These are phyloP conservation scores for Fraxinus nigra DNA, from an alignment of 305 asterid genomes.

Conservation along the genomic window DNA sequence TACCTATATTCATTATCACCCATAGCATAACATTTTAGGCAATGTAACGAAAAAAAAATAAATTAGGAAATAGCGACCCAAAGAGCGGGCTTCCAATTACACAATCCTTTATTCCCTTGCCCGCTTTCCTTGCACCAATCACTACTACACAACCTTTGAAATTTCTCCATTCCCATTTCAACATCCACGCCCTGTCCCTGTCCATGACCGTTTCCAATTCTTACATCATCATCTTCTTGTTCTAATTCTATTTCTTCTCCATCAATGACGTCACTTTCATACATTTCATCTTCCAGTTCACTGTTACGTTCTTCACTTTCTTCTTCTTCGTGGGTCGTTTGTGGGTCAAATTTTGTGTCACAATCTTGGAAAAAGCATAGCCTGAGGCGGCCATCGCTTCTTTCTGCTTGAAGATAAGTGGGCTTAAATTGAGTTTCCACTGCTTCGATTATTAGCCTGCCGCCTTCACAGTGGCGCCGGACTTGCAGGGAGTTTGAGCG, in stretches of 20 bases:
- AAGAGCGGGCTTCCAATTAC: conserved; percentile 41
- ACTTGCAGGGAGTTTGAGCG: conserved; percentile 49
- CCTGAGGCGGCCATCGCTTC: conserved; percentile 67
- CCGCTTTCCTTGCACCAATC: conserved; percentile 40
- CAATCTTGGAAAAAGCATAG: conserved; percentile 35
- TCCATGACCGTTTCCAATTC: neutral
- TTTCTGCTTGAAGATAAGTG: conserved; percentile 53
- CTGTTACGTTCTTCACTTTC: neutral
- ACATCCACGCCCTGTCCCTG: conserved; percentile 19
- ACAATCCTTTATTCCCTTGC: conserved; percentile 31
- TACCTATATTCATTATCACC: conserved; percentile 7
- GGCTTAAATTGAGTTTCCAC: conserved; percentile 46
- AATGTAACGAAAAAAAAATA: neutral
- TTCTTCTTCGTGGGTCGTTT: neutral
- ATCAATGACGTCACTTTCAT: conserved; percentile 4
- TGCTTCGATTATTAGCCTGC: conserved; percentile 60
- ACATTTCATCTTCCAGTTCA: conserved; percentile 15
- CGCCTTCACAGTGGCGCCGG: conserved; percentile 49
- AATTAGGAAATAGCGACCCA: conserved; percentile 47
- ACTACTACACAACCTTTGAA: conserved; percentile 33
- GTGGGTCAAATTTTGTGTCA: neutral
- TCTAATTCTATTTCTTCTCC: conserved; percentile 15
- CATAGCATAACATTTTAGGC: neutral
- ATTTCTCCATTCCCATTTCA: conserved; percentile 45
- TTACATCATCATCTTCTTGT: neutral